Evolutionary conservation across 2,329 filamentous ascomycete species (phyloP).

Genomic region (Colletotrichum tropicale): DNA sequence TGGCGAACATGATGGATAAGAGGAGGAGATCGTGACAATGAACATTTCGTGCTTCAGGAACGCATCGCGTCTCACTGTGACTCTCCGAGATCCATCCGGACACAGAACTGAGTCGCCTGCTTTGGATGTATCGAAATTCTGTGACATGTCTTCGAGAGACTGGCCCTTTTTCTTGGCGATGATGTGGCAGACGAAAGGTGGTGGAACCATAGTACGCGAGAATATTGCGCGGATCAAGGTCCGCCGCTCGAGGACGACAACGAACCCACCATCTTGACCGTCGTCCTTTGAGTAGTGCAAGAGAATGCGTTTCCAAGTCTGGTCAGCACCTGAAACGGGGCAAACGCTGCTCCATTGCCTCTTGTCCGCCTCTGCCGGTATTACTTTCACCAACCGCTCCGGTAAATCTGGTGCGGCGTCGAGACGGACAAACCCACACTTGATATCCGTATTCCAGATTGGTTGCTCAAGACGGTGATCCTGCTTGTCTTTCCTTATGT

Average conservation of each 20-base stretch:
- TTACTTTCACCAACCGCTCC: background rate
- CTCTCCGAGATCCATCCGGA: background rate
- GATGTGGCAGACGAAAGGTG: background rate
- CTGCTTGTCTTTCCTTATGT: background rate
- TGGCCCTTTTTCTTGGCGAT: background rate
- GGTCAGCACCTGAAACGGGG: background rate
- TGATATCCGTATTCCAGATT: background rate
- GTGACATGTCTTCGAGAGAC: background rate
- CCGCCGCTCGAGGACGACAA: background rate
- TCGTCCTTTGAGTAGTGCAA: background rate
- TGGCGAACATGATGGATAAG: background rate
- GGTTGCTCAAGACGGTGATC: background rate
- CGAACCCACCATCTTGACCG: background rate
- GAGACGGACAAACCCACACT: background rate
- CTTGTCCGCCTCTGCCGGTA: background rate
- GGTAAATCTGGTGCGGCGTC: background rate
- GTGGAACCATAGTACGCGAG: background rate
- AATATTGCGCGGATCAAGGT: background rate
- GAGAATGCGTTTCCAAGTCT: background rate
- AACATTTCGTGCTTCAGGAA: background rate
- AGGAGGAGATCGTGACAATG: background rate
- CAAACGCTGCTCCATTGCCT: background rate
- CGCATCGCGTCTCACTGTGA: background rate
- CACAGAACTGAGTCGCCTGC: background rate
- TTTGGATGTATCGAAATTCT: background rate